phyloP scores from a whole-genome alignment of 2,329 filamentous ascomycete genomes.

The Penicillium crustosum region DNA sequence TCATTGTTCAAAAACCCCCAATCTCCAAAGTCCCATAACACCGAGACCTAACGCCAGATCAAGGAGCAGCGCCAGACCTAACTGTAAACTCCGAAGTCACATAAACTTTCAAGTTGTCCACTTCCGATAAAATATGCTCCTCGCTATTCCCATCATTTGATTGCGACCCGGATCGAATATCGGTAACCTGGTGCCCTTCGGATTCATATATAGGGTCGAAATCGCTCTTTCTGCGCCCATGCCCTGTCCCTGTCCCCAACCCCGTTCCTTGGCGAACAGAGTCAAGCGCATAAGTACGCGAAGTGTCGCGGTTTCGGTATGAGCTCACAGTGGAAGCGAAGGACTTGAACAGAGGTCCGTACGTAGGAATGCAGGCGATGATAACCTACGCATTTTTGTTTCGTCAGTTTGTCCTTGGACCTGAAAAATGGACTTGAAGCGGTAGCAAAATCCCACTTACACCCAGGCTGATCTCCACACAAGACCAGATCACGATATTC shows the following conservation, averaged over 20 bases:
- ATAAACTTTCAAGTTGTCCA: background rate
- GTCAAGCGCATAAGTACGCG: constrained; percentile 2
- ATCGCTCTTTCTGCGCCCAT: background rate
- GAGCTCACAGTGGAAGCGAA: constrained; percentile 21
- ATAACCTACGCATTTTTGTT: constrained; percentile 29
- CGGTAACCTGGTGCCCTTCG: background rate
- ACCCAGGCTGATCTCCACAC: constrained; percentile 48
- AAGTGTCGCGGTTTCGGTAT: constrained; percentile 11
- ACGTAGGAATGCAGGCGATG: constrained; percentile 45
- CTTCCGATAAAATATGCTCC: background rate
- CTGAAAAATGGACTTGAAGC: background rate
- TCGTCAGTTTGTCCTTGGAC: background rate
- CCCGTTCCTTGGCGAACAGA: background rate
- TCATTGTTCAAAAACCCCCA: background rate
- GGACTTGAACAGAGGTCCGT: constrained; percentile 43
- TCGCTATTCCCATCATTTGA: background rate
- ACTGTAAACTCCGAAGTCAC: background rate
- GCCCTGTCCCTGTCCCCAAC: background rate
- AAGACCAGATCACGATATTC: constrained; percentile 48
- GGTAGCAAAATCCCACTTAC: constrained; percentile 15
- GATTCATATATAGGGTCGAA: background rate
- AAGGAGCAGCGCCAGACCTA: background rate
- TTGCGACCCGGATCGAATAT: background rate
- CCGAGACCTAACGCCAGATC: background rate
- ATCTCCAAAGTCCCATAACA: background rate